Base-by-base conservation (phyloP, 805 yeast genomes). In the Kluyveromyces lactis region DNA sequence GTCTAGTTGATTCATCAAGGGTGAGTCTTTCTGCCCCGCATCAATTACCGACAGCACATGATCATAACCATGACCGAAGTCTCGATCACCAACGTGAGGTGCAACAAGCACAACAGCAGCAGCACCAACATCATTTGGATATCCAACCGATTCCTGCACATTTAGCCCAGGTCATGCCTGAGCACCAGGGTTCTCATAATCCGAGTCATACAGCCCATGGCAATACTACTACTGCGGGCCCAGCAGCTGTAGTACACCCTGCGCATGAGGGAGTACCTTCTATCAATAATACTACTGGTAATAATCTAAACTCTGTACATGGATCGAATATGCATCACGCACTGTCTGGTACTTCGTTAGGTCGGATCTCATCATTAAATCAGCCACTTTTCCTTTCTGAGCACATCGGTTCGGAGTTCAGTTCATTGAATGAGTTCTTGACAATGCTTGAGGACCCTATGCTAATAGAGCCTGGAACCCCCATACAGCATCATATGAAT, bases 321-420 rank as follows among this genome's bases (percentile, higher is more conserved):
- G 24, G 8, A 21, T 12, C 30, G n/a, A 9, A n/a, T 24, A 7
- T 26, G 30, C 18, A 15, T 13, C 27, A 34, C 21, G 23, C 18
- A 4, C 4, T 24, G 15, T 26, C 21, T 4, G 21, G 21, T 2
- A 26, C 18, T 10, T 34, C 37, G 4, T 24, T 26, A 9, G 37
- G 19, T 12, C 29, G 37, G 15, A 34, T 34, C 21, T 34, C 37
- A 9, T 34, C 37, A 34, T 15, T 34, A 3, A 17, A 39, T 19
- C 84, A 79, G 46, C 92, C 95, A 0, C 75, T 82, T 42, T 87
- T 87, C 63, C 81, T 77, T 46, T 83, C 95, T 0, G 95, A 87
- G 52, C 94, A 87, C 56, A 95, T 92, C 0, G 95, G 95, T 2
- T 80, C 92, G 16, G 97, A 89, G 62, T 87, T 89, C 55, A 79